These are phyloP conservation scores for Ricinus communis DNA, from an alignment of 345 rosid genomes.

Conservation along the genomic window DNA sequence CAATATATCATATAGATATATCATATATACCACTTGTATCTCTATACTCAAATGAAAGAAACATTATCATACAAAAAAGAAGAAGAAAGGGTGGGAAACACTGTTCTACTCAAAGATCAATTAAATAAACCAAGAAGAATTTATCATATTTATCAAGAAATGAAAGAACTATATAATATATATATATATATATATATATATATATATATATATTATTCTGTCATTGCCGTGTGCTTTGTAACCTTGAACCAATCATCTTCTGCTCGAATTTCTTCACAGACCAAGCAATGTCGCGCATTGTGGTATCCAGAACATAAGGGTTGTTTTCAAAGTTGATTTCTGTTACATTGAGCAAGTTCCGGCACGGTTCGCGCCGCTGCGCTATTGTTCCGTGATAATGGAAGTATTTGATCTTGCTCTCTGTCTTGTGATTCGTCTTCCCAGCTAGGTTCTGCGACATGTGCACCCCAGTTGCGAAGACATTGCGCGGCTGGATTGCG, in stretches of 20 bases:
- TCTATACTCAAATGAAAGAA: conserved; percentile 3
- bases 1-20: neutral
- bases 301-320: conserved; percentile 69
- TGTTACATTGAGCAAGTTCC: conserved; percentile 48
- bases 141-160: neutral
- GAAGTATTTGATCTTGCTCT: conserved; percentile 59
- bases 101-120: conserved; percentile 7
- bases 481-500: conserved; percentile 72
- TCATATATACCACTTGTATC: conserved; percentile 2
- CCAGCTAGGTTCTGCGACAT: conserved; percentile 83
- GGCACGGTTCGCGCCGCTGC: conserved; percentile 69
- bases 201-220: neutral
- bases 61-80: conserved; percentile 10
- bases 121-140: neutral
- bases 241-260: conserved; percentile 58
- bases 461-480: conserved; percentile 81
- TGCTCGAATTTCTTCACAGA: conserved; percentile 71
- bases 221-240: conserved; percentile 68
- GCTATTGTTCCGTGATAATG: conserved; percentile 91
- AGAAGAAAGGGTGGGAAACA: neutral
- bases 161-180: too few species aligned
- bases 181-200: too few species aligned
- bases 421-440: conserved; percentile 58
- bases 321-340: conserved; percentile 44
- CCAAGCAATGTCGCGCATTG: conserved; percentile 51